These are phyloP conservation scores for Chenopodium album DNA, from an alignment of 148 eudicot genomes.

Conservation along the genomic window DNA sequence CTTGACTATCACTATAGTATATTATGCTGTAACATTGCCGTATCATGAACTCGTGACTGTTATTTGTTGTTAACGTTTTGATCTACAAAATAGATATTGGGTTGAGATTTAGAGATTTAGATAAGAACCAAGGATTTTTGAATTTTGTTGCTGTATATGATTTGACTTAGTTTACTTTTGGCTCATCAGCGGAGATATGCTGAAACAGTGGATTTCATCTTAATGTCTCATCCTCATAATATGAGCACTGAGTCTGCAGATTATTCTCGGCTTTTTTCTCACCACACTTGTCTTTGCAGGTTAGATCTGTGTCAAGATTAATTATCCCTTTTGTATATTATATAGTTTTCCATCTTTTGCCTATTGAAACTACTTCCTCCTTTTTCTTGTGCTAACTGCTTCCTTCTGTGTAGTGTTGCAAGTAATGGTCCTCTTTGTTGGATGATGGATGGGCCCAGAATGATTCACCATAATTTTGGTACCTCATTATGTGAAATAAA, in stretches of 20 bases:
- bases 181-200: slow-evolving; percentile 41
- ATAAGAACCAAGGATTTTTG: background rate
- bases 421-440: slow-evolving; percentile 71
- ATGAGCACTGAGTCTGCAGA: slow-evolving; percentile 31
- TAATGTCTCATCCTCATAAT: slow-evolving; percentile 47
- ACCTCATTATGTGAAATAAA: slow-evolving; percentile 63
- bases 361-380: slow-evolving; percentile 4
- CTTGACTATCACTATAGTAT: background rate
- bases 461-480: slow-evolving; percentile 57
- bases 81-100: background rate
- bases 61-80: background rate
- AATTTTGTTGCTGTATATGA: slow-evolving; percentile 6
- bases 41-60: background rate
- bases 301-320: slow-evolving; percentile 25
- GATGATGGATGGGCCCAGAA: slow-evolving; percentile 70
- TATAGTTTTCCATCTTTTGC: background rate
- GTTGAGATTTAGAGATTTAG: background rate
- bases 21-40: background rate
- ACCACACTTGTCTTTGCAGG: slow-evolving; percentile 89
- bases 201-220: slow-evolving; percentile 68
- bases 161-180: slow-evolving; percentile 10
- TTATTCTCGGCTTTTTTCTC: slow-evolving; percentile 53
- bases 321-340: background rate
- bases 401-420: slow-evolving; percentile 40
- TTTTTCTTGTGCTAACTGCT: background rate